Conservation (phyloP, 768 basidiomycete species). For the Phlegmacium glaucopus region DNA sequence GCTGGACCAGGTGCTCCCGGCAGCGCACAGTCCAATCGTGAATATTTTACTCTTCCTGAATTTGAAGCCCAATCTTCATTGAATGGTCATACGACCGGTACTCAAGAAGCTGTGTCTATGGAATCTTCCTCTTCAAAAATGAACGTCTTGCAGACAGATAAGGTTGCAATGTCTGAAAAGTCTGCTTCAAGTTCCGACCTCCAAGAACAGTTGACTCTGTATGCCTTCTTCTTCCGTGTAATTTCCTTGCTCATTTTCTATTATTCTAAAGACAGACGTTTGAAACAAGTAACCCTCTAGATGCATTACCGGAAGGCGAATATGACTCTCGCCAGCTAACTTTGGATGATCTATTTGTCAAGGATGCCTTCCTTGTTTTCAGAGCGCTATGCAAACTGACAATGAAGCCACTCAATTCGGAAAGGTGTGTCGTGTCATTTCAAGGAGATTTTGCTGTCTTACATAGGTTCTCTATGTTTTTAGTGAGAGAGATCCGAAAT, state of each 20-base stretch:
- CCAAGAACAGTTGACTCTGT: conserved; percentile 17
- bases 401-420: conserved; percentile 93
- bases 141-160: neutral
- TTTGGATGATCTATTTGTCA: conserved; percentile 87
- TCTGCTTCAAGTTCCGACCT: neutral
- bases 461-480: conserved; percentile 10
- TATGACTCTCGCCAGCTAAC: conserved; percentile 47
- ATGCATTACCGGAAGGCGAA: conserved; percentile 29
- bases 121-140: neutral
- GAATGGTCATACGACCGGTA: neutral
- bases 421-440: conserved; percentile 59
- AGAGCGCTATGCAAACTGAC: conserved; percentile 95
- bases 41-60: conserved; percentile 11
- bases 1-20: conserved; percentile 3
- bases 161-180: neutral
- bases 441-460: neutral
- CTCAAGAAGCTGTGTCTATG: neutral
- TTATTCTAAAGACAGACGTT: conserved; percentile 28
- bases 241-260: conserved; percentile 3
- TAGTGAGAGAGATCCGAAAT: conserved; percentile 94
- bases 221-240: neutral
- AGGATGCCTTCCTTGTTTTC: conserved; percentile 98
- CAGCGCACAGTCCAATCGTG: conserved; percentile 11
- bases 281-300: conserved; percentile 31
- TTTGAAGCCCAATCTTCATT: neutral